Base-by-base conservation (phyloP, 208 protist species). In the Leishmania gerbilli region DNA sequence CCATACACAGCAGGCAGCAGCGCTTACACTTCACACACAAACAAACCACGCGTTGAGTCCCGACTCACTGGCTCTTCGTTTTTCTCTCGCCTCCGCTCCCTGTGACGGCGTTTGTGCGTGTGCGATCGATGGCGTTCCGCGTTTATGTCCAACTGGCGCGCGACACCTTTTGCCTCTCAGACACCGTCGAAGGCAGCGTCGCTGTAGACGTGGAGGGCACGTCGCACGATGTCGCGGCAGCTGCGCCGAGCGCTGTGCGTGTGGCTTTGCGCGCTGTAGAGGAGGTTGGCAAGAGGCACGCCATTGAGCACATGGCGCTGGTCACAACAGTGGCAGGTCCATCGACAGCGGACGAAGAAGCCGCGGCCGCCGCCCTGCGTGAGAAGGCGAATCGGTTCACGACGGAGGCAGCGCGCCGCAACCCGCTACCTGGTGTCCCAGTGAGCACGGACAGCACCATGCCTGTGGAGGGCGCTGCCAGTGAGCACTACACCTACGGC, bases 261-360 rank as follows among this genome's bases (percentile, higher is more conserved):
- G 37, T 79, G 74, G 53, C 79, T 19, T 24, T 84, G 24, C 37
- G 55, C 49, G 74, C 74, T 27, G 80, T 74, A 24, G 74, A 79
- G 75, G 55, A 49, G 2, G 47, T 19, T 49, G 68, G 76, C 47
- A 49, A 49, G 34, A 27, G 5, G 37, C 27, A n/a, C 64, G 17
- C 17, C 3, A 19, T 79, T 24, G 27, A 78, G 15, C 51, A 72
- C 56, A 31, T 79, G 34, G 47, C 31, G 13, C 37, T 76, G 3
- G 21, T 79, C 9, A n/a, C 24, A 21, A 79, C 67, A 27, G 62
- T 79, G 37, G 11, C 27, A 11, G 69, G 55, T 1, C 31, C 31
- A 17, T 53, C 0, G 15, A 47, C 13, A 5, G 34, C 69, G 31
- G 1, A 21, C 2, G 76, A 84, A 53, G 76, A 31, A 42, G 56